Evolutionary conservation across 495 filamentous ascomycete genomes (phyloP), one percentile per base, ranked within the genome.

Genomic region (Xylaria telfairii): DNA sequence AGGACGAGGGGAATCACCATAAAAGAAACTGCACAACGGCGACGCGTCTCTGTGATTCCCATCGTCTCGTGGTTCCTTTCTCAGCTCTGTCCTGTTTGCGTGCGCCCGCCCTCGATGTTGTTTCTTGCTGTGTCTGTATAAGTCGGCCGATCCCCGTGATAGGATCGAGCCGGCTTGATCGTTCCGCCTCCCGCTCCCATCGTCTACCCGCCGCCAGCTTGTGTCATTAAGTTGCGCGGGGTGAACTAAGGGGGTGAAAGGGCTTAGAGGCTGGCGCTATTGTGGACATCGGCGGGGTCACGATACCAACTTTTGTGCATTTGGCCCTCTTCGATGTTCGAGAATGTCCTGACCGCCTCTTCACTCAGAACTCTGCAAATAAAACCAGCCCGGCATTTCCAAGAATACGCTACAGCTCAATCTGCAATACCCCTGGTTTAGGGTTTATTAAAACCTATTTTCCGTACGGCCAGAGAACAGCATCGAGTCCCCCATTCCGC

Each of bases 251-350:
- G 3, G 28, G 19, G 59, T 49, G 21, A 37, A 61, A 46, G 28
- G 47, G 54, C 54, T 32, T 60, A 26, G 66, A 37, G 28, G 62
- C 46, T 56, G 24, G 65, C 17, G 44, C 47, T 56, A 44, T 69
- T 46, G 67, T 69, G 67, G 56, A 53, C 44, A 62, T 41, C 26
- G 56, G 67, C 56, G 56, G 67, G 67, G 67, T 69, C 67, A 69
- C 56, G 54, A 49, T 62, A 62, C 44, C 54, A 19, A 44, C 30
- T 12, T 62, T 42, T 34, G 19, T 46, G 39, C 54, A 37, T 46
- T 41, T 61, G 37, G 56, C 42, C 56, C 13, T 34, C 21, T 30
- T 46, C 39, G 17, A 46, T 13, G 15, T 67, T 56, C 37, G 51
- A 54, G 44, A 30, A 44, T 19, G 9, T 41, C 65, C 32, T 67